Percentiles rank a stretch among this genome's conserved stretches.
These are phyloP conservation scores for Penicillium sp. DNA, from an alignment of 2,329 filamentous ascomycete species.

Conservation along the genomic window DNA sequence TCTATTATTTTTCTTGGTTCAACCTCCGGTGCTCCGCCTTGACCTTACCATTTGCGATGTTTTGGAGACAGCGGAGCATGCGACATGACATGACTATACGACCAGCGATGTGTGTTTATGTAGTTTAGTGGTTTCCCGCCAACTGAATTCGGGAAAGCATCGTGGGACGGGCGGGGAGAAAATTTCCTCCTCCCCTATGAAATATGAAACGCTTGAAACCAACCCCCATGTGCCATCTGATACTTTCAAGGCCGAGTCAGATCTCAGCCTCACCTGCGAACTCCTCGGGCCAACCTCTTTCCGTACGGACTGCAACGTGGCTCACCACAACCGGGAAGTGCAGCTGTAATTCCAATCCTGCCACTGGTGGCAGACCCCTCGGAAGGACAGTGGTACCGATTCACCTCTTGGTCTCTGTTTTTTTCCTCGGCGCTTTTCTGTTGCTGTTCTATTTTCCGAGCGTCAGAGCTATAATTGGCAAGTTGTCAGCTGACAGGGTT, in stretches of 20 bases:
- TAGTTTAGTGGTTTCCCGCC: slow-evolving; percentile 19
- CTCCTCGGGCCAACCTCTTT: slow-evolving; percentile 15
- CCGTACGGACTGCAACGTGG: slow-evolving; percentile 19
- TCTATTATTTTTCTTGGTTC: background rate
- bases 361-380: slow-evolving; percentile 1
- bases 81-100: slow-evolving; percentile 27
- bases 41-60: background rate
- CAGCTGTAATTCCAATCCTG: slow-evolving; percentile 17
- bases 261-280: slow-evolving; percentile 13
- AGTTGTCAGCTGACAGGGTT: slow-evolving; percentile 12
- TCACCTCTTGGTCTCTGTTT: background rate
- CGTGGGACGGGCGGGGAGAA: slow-evolving; percentile 2
- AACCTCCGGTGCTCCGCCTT: background rate
- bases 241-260: slow-evolving; percentile 5
- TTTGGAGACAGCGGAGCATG: background rate
- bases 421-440: background rate
- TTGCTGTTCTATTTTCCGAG: background rate
- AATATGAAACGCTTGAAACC: slow-evolving; percentile 1
- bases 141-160: background rate
- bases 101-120: slow-evolving; percentile 25
- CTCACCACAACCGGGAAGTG: slow-evolving; percentile 12
- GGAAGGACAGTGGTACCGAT: slow-evolving; percentile 11
- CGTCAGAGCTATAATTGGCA: slow-evolving; percentile 7
- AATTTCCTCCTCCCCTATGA: slow-evolving; percentile 1
- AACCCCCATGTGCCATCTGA: slow-evolving; percentile 3